Conservation (phyloP, 345 rosid species). For the Durio zibethinus region DNA sequence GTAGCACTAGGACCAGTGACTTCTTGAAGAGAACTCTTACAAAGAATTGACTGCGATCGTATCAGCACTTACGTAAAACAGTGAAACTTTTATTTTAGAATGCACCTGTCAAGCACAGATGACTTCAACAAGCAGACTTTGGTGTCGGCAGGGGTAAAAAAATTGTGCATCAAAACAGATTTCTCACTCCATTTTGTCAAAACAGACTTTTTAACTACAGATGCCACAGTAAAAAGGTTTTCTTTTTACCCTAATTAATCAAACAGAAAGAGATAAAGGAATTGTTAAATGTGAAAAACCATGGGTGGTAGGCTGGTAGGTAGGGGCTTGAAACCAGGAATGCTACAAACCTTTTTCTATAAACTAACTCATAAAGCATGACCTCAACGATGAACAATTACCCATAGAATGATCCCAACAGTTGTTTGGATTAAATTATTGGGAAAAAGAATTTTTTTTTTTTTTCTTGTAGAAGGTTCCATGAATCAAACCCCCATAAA, state of each 20-base stretch:
- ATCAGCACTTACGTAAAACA: too few species aligned
- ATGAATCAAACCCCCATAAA: neutral
- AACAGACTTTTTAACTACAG: neutral
- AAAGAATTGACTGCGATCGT: too few species aligned
- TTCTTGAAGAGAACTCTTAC: too few species aligned
- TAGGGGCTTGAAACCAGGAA: neutral
- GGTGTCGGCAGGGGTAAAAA: neutral
- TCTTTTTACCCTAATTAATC: too few species aligned
- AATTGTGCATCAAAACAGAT: neutral
- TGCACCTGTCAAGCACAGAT: neutral
- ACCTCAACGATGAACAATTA: neutral
- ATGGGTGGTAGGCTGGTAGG: neutral
- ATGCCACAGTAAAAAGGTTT: too few species aligned
- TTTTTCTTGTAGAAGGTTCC: neutral
- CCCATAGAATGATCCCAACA: neutral
- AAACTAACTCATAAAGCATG: neutral
- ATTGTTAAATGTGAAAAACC: conserved; percentile 14
- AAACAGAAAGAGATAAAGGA: too few species aligned
- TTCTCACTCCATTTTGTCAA: neutral
- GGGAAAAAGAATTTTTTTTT: neutral
- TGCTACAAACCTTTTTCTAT: neutral
- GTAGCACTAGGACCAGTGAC: neutral
- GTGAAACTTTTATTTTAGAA: neutral
- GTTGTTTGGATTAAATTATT: neutral
- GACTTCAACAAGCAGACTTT: neutral